Conservation (phyloP, 225 moss, liverwort and hornwort species). For the Physcomitrellopsis africana region DNA sequence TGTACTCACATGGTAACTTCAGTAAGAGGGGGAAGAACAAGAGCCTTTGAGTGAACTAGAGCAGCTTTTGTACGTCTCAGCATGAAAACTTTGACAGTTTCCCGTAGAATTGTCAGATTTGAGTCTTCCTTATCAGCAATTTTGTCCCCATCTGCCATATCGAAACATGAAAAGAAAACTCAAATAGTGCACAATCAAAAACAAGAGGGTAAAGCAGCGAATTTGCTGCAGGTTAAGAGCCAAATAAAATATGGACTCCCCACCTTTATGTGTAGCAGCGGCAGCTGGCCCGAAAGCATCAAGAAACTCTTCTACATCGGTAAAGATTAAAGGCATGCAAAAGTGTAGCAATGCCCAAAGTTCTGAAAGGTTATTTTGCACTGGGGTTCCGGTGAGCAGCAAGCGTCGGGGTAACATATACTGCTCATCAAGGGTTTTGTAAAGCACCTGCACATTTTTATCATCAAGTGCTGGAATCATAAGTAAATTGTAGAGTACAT, state of each 20-base stretch:
- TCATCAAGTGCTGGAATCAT: constrained; percentile 2
- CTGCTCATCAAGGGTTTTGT: constrained; percentile 69
- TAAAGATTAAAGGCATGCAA: constrained; percentile 76
- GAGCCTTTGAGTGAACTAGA: constrained; percentile 73
- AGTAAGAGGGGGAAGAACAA: constrained; percentile 72
- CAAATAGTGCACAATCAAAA: background rate
- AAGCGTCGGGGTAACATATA: constrained; percentile 85
- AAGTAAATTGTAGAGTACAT: constrained; percentile 2
- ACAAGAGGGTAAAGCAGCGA: background rate
- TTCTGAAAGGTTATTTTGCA: constrained; percentile 91
- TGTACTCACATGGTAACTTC: constrained; percentile 85
- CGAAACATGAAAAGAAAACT: background rate
- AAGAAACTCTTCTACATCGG: constrained; percentile 59
- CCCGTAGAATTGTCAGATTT: constrained; percentile 50
- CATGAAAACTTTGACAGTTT: constrained; percentile 78
- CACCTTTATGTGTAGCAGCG: constrained; percentile 56
- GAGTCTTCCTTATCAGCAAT: constrained; percentile 42
- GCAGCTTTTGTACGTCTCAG: constrained; percentile 91
- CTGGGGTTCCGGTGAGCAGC: constrained; percentile 87
- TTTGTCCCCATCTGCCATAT: constrained; percentile 39
- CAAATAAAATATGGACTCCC: background rate
- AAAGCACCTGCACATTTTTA: constrained; percentile 65
- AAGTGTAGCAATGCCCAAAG: constrained; percentile 94
- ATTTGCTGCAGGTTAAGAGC: background rate
- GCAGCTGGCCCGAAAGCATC: constrained; percentile 70